These are phyloP conservation scores for Isatis tinctoria DNA, from an alignment of 345 rosid species.

Conservation along the genomic window DNA sequence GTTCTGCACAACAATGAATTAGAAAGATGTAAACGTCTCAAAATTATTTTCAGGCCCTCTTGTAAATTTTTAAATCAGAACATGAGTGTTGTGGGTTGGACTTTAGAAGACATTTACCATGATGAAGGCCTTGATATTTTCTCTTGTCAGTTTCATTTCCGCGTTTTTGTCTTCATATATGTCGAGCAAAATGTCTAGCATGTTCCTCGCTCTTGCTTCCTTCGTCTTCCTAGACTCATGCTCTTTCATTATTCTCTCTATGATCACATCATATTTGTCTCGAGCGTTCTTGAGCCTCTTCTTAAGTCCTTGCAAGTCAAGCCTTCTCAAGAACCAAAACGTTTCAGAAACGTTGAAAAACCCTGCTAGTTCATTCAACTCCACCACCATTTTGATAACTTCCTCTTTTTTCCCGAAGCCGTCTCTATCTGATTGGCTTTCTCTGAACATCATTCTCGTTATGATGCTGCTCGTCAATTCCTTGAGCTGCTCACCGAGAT, in stretches of 20 bases:
- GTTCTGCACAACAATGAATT: conserved; percentile 38
- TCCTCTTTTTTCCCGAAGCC: conserved; percentile 34
- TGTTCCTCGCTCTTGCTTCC: conserved; percentile 32
- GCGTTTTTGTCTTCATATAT: conserved; percentile 59
- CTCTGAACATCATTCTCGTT: conserved; percentile 54
- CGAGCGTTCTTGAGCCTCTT: conserved; percentile 58
- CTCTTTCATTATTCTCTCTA: conserved; percentile 64
- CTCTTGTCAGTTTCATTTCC: conserved; percentile 59
- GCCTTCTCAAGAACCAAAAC: conserved; percentile 60
- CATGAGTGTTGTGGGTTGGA: background rate
- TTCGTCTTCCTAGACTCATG: conserved; percentile 40
- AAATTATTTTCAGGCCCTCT: background rate
- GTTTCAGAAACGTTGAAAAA: conserved; percentile 57
- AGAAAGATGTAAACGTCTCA: background rate
- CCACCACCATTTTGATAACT: conserved; percentile 54
- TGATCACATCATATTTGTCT: conserved; percentile 51
- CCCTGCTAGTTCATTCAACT: conserved; percentile 49
- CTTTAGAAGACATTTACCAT: conserved; percentile 40
- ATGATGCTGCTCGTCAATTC: conserved; percentile 55
- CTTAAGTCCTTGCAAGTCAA: conserved; percentile 60
- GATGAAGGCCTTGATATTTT: conserved; percentile 68
- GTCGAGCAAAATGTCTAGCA: conserved; percentile 62
- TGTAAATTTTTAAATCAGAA: background rate
- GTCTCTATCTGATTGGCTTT: conserved; percentile 40
- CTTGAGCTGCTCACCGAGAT: conserved; percentile 51